These are phyloP conservation scores for Stylonectria norvegica DNA, from an alignment of 2,329 filamentous ascomycete species.

Conservation along the genomic window DNA sequence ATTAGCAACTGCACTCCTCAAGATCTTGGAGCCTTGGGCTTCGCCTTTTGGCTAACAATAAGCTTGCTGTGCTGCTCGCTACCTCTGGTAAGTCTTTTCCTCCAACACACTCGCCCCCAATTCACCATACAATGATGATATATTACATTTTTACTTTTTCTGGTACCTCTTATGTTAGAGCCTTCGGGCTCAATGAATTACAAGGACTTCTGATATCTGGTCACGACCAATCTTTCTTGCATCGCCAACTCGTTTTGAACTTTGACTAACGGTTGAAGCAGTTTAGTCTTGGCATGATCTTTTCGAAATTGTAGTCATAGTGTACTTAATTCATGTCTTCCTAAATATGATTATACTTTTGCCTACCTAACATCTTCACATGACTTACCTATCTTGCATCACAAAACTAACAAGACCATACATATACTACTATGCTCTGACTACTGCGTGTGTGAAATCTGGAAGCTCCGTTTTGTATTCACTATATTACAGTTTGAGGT, in stretches of 20 bases:
- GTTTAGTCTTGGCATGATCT: too few species aligned
- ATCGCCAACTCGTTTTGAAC: conserved; percentile 4
- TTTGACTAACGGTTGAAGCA: conserved; percentile 22
- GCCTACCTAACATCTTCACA: too few species aligned
- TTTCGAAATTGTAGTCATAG: too few species aligned
- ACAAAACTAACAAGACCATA: too few species aligned
- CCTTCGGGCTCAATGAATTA: conserved; percentile 69
- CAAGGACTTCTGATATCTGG: conserved; percentile 73
- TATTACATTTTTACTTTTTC: conserved; percentile 64
- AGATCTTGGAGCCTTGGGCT: background rate
- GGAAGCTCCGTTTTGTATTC: conserved; percentile 15
- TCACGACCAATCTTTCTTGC: conserved; percentile 10
- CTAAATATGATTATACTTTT: too few species aligned
- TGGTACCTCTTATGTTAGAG: conserved; percentile 98
- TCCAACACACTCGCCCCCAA: conserved; percentile 17
- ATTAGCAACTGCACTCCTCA: conserved; percentile 2
- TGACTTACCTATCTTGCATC: too few species aligned
- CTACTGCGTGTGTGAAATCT: too few species aligned
- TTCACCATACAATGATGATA: conserved; percentile 64
- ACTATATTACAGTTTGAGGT: conserved; percentile 31
- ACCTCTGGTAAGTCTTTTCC: conserved; percentile 34
- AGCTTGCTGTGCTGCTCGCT: background rate
- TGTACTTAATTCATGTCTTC: too few species aligned
- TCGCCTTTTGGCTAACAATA: background rate
- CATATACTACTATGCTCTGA: too few species aligned